phyloP scores from a whole-genome alignment of 768 basidiomycete genomes.

The Piloderma croceum region DNA sequence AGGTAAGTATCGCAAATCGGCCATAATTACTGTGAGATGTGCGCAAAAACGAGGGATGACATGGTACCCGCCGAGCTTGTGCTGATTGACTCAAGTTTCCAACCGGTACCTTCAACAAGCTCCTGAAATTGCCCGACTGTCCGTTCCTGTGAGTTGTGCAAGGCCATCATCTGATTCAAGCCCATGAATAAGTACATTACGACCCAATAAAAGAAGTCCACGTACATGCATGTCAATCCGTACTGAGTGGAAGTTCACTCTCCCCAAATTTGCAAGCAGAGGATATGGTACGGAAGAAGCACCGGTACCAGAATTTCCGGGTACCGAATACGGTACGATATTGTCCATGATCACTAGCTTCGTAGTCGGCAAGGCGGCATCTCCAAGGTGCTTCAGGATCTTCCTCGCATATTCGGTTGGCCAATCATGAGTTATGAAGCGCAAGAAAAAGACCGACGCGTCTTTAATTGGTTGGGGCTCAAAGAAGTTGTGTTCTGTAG shows the following conservation, averaged over 20 bases:
- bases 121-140: background rate
- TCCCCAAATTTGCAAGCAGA: slow-evolving; percentile 17
- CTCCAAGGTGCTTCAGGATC: slow-evolving; percentile 25
- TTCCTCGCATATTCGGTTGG: slow-evolving; percentile 12
- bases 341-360: slow-evolving; percentile 23
- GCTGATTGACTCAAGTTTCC: too few species aligned
- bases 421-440: slow-evolving; percentile 30
- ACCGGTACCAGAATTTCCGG: background rate
- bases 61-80: too few species aligned
- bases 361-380: slow-evolving; percentile 19
- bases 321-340: slow-evolving; percentile 12
- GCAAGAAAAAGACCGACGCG: slow-evolving; percentile 25
- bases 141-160: background rate
- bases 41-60: too few species aligned
- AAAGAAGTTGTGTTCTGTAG: slow-evolving; percentile 23
- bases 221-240: background rate
- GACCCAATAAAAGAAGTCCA: background rate
- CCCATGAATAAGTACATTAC: too few species aligned
- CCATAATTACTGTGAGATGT: too few species aligned
- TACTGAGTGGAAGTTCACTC: background rate
- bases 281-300: slow-evolving; percentile 12
- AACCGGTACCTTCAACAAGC: background rate
- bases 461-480: slow-evolving; percentile 18
- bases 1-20: too few species aligned
- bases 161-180: background rate